Evolutionary conservation across 805 yeast species (phyloP).

Genomic region (Candida endomychidarum): DNA sequence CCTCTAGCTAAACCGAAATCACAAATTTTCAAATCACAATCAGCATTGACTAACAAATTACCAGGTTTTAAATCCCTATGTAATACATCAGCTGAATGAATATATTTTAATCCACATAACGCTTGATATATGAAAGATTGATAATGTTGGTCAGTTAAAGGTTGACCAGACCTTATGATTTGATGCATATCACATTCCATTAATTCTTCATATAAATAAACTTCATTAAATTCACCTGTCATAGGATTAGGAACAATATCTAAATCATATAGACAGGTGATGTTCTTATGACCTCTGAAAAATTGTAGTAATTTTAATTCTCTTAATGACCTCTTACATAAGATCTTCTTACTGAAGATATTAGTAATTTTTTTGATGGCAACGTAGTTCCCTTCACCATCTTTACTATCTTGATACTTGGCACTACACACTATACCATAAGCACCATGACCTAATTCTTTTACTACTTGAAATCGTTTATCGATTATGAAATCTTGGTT

Average conservation of each 20-base stretch:
- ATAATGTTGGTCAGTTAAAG: constrained; percentile 90
- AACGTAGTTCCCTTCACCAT: constrained; percentile 45
- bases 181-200: constrained; percentile 99
- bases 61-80: constrained; percentile 97
- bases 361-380: constrained; percentile 97
- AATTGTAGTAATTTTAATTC: constrained; percentile 89
- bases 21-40: constrained; percentile 93
- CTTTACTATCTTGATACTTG: constrained; percentile 68
- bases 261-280: constrained; percentile 90
- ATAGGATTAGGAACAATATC: constrained; percentile 76
- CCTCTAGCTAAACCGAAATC: constrained; percentile 97
- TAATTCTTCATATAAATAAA: constrained; percentile 90
- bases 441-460: constrained; percentile 97
- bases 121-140: constrained; percentile 92
- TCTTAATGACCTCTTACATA: constrained; percentile 88
- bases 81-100: constrained; percentile 88
- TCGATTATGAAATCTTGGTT: constrained; percentile 94
- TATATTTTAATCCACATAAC: constrained; percentile 83
- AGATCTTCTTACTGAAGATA: constrained; percentile 84
- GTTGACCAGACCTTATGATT: constrained; percentile 90
- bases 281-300: constrained; percentile 94
- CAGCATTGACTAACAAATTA: constrained; percentile 88
- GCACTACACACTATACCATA: constrained; percentile 98
- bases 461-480: constrained; percentile 79
- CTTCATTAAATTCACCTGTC: constrained; percentile 76